phyloP scores from a whole-genome alignment of 148 eudicot species.

The Camellia lanceoleosa region DNA sequence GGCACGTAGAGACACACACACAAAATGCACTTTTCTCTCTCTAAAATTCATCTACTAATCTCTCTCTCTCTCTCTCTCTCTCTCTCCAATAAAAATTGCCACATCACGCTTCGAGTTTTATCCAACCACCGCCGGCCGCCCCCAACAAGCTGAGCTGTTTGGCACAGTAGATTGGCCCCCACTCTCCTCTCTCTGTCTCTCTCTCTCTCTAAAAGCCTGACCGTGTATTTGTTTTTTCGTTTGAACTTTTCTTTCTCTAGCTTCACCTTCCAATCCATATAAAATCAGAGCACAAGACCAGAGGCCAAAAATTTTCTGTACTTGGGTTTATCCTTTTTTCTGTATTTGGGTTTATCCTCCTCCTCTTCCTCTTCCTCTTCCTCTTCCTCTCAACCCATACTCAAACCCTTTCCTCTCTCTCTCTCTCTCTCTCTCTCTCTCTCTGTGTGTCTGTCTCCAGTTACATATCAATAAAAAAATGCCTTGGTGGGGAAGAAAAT shows the following conservation, averaged over 20 bases:
- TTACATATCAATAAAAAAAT: constrained; percentile 31
- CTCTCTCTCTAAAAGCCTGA: background rate
- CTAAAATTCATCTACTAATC: no score
- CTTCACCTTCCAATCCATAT: constrained; percentile 8
- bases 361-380: no score
- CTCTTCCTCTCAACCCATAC: background rate
- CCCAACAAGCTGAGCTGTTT: no score
- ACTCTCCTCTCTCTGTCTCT: background rate
- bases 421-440: background rate
- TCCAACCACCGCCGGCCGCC: no score
- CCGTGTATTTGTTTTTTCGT: background rate
- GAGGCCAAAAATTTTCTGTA: background rate
- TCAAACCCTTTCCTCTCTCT: background rate
- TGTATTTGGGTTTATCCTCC: background rate
- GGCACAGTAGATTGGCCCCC: background rate
- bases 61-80: no score
- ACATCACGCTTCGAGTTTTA: no score
- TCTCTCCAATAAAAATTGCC: no score
- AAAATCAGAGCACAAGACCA: constrained; percentile 2
- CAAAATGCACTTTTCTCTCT: no score
- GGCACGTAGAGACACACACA: no score
- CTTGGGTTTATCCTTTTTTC: background rate
- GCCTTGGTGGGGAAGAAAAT: constrained; percentile 87
- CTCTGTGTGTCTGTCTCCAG: background rate
- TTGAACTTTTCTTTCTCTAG: background rate